Conservation (phyloP, 2,329 filamentous ascomycete genomes). For the Dothideomycetidae sp. region DNA sequence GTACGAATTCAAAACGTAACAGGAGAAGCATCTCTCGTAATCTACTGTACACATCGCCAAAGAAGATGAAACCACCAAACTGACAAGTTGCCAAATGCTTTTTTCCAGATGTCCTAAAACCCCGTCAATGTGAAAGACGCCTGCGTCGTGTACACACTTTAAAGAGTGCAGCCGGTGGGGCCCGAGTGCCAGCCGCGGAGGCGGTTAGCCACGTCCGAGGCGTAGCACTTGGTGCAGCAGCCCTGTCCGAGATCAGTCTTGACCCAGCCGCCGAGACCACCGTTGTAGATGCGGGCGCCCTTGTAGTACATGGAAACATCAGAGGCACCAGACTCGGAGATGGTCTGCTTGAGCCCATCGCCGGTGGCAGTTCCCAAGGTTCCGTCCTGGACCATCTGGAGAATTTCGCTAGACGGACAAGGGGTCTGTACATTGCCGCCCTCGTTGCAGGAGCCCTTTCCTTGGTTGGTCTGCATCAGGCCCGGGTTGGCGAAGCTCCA, state of each 20-base stretch:
- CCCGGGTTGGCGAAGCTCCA: slow-evolving; percentile 26
- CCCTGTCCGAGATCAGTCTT: slow-evolving; percentile 25
- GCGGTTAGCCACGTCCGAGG: slow-evolving; percentile 37
- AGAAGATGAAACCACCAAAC: too few species aligned
- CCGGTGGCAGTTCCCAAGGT: slow-evolving; percentile 28
- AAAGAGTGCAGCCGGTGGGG: slow-evolving; percentile 2
- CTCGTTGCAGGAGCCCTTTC: slow-evolving; percentile 26
- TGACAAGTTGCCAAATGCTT: too few species aligned
- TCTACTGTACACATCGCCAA: too few species aligned
- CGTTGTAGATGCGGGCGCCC: slow-evolving; percentile 38
- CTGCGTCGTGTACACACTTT: neutral
- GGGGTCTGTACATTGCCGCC: slow-evolving; percentile 22
- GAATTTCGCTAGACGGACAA: slow-evolving; percentile 26
- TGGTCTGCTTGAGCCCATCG: slow-evolving; percentile 29
- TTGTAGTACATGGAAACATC: slow-evolving; percentile 31
- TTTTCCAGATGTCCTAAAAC: too few species aligned
- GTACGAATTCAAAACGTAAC: too few species aligned
- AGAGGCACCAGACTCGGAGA: slow-evolving; percentile 17
- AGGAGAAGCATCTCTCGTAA: too few species aligned
- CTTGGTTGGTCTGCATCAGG: slow-evolving; percentile 33
- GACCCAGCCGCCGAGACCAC: slow-evolving; percentile 27
- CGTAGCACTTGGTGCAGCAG: slow-evolving; percentile 37
- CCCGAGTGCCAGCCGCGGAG: slow-evolving; percentile 27
- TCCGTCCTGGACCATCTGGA: slow-evolving; percentile 32
- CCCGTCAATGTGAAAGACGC: neutral